These are phyloP conservation scores for Vitis rotundifolia DNA, from an alignment of 164 flowering plant species.

Conservation along the genomic window DNA sequence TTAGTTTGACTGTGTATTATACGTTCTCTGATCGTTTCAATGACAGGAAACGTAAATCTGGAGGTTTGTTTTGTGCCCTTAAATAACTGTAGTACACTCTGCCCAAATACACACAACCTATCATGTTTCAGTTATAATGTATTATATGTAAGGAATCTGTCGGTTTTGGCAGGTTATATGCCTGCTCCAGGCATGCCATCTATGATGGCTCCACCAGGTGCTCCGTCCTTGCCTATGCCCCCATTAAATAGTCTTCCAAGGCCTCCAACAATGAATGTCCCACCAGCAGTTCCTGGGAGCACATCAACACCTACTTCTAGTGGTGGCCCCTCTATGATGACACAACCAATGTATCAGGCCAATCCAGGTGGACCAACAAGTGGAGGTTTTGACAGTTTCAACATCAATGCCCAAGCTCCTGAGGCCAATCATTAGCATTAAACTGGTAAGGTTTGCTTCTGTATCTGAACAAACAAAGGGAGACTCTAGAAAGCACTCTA, in stretches of 20 bases:
- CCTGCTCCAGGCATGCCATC: conserved; percentile 51
- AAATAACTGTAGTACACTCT: too few species aligned
- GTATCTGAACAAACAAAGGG: too few species aligned
- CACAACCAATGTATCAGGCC: conserved; percentile 45
- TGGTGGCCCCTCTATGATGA: conserved; percentile 41
- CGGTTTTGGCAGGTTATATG: conserved; percentile 41
- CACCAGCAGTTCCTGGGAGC: conserved; percentile 46
- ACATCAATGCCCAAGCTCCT: conserved; percentile 34
- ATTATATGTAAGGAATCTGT: not conserved
- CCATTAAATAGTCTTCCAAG: conserved; percentile 50
- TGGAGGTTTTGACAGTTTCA: conserved; percentile 44
- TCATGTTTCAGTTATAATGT: not conserved
- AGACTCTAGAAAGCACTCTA: too few species aligned
- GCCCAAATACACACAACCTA: not conserved
- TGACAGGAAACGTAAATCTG: too few species aligned
- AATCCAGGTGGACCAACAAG: conserved; percentile 42
- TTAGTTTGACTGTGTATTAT: too few species aligned
- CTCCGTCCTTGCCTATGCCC: conserved; percentile 49
- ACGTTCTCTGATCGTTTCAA: too few species aligned
- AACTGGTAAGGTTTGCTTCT: not conserved
- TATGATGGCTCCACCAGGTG: conserved; percentile 65
- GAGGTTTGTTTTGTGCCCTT: too few species aligned
- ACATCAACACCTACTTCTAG: conserved; percentile 34
- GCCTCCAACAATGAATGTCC: conserved; percentile 38
- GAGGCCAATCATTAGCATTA: conserved; percentile 34